phyloP scores from a whole-genome alignment of 176 grass and related monocot genomes.

The Avena insularis region DNA sequence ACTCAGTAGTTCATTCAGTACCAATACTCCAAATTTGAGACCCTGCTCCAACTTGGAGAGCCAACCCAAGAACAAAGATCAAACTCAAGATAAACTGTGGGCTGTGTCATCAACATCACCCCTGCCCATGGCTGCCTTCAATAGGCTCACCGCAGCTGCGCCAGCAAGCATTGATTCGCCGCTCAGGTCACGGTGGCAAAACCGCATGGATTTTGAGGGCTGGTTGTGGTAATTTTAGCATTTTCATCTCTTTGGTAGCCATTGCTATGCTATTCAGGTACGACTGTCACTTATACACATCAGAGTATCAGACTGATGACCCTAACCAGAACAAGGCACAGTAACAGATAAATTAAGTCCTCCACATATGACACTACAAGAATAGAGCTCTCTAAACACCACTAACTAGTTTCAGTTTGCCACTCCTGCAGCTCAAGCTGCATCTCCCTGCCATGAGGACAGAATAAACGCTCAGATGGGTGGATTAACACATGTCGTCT shows the following conservation, averaged over 20 bases:
- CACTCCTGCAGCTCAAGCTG: slow-evolving; percentile 27
- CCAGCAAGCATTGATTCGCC: slow-evolving; percentile 20
- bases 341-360: neutral
- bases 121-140: neutral
- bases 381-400: neutral
- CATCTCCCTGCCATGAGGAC: slow-evolving; percentile 46
- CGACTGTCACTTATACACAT: neutral
- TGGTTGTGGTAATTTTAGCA: neutral
- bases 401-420: too few relatives aligned
- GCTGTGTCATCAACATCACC: neutral
- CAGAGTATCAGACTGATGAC: neutral
- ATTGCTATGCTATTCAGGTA: neutral
- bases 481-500: neutral
- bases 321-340: neutral
- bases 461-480: slow-evolving; percentile 21
- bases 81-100: neutral
- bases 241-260: neutral
- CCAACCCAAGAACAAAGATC: neutral
- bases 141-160: neutral
- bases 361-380: neutral
- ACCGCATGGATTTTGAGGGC: neutral
- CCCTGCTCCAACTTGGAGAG: too few relatives aligned
- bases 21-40: neutral
- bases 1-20: neutral
- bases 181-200: neutral